Conservation (phyloP, 352 stramenopile species). For the Phytophthora pistaciae region DNA sequence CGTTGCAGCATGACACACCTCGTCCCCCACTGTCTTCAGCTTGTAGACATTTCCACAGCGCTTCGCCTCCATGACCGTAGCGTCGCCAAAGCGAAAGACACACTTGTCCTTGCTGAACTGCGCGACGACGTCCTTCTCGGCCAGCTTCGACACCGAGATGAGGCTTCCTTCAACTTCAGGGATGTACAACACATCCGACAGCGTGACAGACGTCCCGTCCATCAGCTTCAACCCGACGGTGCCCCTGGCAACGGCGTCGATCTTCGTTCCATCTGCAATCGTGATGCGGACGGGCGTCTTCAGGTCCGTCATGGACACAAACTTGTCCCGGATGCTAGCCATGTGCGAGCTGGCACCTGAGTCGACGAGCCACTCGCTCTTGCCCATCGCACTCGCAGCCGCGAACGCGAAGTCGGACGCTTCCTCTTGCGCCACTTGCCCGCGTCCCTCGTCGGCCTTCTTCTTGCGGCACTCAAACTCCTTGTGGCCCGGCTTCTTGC, state of each 20-base stretch:
- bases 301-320: not conserved
- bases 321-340: not conserved
- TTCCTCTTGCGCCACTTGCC: too few relatives aligned
- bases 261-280: conserved; percentile 5
- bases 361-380: not conserved
- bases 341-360: not conserved
- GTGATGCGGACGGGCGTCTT: conserved; percentile 11
- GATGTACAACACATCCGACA: conserved; percentile 4
- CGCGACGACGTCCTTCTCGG: conserved; percentile 15
- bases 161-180: conserved; percentile 10
- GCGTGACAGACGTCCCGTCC: not conserved
- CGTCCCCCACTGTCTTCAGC: conserved; percentile 20
- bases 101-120: conserved; percentile 29
- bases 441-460: not conserved
- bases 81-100: conserved; percentile 9
- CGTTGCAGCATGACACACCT: conserved; percentile 12
- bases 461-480: conserved; percentile 16
- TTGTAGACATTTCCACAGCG: conserved; percentile 25
- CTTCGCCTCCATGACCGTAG: conserved; percentile 24
- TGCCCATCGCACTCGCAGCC: not conserved
- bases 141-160: not conserved
- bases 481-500: conserved; percentile 18
- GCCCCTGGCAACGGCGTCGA: not conserved
- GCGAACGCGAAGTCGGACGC: not conserved
- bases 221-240: not conserved